phyloP scores from a whole-genome alignment of 371 early-diverging fungal species.

The Entomophthora muscae region DNA sequence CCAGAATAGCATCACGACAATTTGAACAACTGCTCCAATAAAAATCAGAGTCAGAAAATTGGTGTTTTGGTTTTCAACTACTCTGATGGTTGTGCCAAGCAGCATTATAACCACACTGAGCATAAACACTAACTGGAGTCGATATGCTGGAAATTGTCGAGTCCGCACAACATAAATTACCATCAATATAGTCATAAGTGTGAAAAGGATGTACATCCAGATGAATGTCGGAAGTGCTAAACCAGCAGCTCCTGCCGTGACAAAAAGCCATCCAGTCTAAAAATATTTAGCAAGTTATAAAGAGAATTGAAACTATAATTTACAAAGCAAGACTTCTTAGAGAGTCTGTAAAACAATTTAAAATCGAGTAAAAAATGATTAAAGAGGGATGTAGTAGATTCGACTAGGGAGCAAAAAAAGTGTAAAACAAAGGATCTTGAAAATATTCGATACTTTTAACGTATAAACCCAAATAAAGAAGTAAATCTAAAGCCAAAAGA shows the following conservation, averaged over 20 bases:
- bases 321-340: too few relatives aligned
- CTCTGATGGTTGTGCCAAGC: not conserved
- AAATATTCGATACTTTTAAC: too few relatives aligned
- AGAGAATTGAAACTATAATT: too few relatives aligned
- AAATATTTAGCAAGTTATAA: not conserved
- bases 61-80: not conserved
- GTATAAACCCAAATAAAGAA: too few relatives aligned
- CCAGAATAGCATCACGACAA: conserved; percentile 6
- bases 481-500: too few relatives aligned
- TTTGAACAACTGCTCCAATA: not conserved
- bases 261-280: not conserved
- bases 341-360: too few relatives aligned
- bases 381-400: too few relatives aligned
- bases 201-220: conserved; percentile 4
- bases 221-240: not conserved
- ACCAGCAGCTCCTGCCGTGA: not conserved
- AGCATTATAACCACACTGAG: not conserved
- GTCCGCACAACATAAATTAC: conserved; percentile 1
- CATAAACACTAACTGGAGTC: not conserved
- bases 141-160: not conserved
- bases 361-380: too few relatives aligned
- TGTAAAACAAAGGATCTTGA: too few relatives aligned
- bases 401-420: too few relatives aligned
- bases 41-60: not conserved
- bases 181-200: not conserved